phyloP scores from a whole-genome alignment of 1,139 yeast genomes.

The Sugiyamaella pinicola region DNA sequence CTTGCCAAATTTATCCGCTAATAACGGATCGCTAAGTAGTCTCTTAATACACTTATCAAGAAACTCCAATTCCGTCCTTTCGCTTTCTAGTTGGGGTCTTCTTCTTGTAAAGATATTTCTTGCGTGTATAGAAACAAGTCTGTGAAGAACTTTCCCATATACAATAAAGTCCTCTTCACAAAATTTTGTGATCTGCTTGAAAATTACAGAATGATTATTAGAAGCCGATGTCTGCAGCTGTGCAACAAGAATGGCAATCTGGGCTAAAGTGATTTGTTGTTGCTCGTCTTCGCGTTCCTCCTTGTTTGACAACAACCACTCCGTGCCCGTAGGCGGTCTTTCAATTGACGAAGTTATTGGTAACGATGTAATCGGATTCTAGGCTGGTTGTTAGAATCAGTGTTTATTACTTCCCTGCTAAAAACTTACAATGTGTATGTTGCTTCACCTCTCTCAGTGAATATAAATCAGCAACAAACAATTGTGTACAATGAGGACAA shows the following conservation, averaged over 20 bases:
- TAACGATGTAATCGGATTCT: not conserved
- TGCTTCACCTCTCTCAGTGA: not conserved
- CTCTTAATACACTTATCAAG: not conserved
- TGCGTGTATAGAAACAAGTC: slow-evolving; percentile 10
- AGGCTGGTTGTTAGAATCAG: too few species aligned
- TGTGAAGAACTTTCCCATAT: slow-evolving; percentile 12
- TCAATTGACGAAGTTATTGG: slow-evolving; percentile 14
- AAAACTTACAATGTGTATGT: not conserved
- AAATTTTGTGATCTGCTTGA: slow-evolving; percentile 3
- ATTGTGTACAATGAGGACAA: not conserved
- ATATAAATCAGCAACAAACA: not conserved
- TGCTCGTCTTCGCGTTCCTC: slow-evolving; percentile 14
- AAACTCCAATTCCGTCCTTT: slow-evolving; percentile 10
- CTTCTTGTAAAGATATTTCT: slow-evolving; percentile 8
- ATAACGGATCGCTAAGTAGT: slow-evolving; percentile 7
- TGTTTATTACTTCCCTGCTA: not conserved
- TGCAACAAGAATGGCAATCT: slow-evolving; percentile 9
- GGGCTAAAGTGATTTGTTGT: slow-evolving; percentile 17
- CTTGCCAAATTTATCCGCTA: slow-evolving; percentile 11
- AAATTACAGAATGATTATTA: not conserved
- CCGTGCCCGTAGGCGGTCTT: slow-evolving; percentile 18
- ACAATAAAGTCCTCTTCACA: slow-evolving; percentile 7
- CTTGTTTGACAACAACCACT: slow-evolving; percentile 15
- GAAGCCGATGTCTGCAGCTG: not conserved
- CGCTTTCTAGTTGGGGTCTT: not conserved